Evolutionary conservation across 805 yeast genomes (phyloP).

Genomic region (Saccharomycopsis sp.): DNA sequence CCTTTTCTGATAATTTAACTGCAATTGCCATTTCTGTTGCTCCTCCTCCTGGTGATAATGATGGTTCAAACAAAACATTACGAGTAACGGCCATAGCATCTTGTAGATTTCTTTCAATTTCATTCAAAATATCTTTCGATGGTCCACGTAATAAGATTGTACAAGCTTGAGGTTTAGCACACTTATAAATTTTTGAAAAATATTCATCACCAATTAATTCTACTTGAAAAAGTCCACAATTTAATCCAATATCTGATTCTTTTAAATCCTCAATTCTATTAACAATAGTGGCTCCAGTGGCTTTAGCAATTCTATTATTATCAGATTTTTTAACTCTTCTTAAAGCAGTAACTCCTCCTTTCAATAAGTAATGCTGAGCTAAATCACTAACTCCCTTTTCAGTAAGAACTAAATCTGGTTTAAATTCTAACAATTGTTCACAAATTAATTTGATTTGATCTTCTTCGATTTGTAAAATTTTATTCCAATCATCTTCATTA

Average conservation of each 20-base stretch:
- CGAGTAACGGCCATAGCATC: slow-evolving; percentile 98
- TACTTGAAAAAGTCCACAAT: slow-evolving; percentile 85
- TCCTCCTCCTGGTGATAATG: slow-evolving; percentile 97
- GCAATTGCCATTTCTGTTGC: slow-evolving; percentile 99
- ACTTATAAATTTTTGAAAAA: slow-evolving; percentile 73
- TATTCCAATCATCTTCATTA: slow-evolving; percentile 92
- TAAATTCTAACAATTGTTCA: slow-evolving; percentile 70
- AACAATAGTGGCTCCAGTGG: slow-evolving; percentile 95
- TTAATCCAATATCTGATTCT: slow-evolving; percentile 80
- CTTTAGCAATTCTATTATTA: slow-evolving; percentile 92
- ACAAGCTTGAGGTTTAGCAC: slow-evolving; percentile 85
- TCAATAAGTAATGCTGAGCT: slow-evolving; percentile 91
- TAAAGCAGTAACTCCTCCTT: slow-evolving; percentile 85
- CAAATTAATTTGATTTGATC: slow-evolving; percentile 88
- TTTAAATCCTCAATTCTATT: slow-evolving; percentile 91
- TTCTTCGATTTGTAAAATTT: slow-evolving; percentile 92
- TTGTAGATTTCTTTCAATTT: slow-evolving; percentile 91
- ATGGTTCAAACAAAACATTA: slow-evolving; percentile 90
- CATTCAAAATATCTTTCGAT: slow-evolving; percentile 91
- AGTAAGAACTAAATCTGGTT: slow-evolving; percentile 91
- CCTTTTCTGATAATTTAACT: slow-evolving; percentile 79
- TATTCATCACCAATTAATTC: slow-evolving; percentile 97
- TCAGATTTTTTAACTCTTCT: slow-evolving; percentile 94
- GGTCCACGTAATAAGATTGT: slow-evolving; percentile 91
- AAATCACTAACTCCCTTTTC: slow-evolving; percentile 97